Evolutionary conservation across 2,329 filamentous ascomycete species (phyloP).

Genomic region (Colletotrichum lupini): DNA sequence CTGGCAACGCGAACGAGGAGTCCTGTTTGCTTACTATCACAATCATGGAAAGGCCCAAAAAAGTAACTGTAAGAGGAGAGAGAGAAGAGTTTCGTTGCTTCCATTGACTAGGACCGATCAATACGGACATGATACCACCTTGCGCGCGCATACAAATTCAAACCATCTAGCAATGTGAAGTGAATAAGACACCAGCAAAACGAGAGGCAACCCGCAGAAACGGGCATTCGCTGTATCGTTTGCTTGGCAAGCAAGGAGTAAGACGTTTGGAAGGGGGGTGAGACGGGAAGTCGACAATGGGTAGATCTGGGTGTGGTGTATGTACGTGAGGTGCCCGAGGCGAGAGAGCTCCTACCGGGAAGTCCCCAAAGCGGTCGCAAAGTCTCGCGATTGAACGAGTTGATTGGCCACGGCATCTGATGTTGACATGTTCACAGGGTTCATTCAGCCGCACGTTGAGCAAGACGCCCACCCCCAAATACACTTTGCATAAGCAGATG

Average conservation of each 20-base stretch:
- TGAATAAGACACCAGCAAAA: not conserved
- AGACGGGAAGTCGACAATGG: not conserved
- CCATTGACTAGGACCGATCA: not conserved
- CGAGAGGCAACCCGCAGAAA: not conserved
- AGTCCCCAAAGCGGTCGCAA: constrained; percentile 22
- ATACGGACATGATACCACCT: constrained; percentile 29
- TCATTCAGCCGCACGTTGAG: constrained; percentile 14
- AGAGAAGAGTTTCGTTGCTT: constrained; percentile 10
- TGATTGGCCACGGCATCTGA: constrained; percentile 12
- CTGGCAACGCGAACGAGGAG: constrained; percentile 5
- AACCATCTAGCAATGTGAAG: not conserved
- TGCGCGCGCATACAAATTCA: not conserved
- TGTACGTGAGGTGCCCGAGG: not conserved
- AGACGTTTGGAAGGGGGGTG: not conserved
- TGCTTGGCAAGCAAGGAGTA: not conserved
- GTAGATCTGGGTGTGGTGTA: not conserved
- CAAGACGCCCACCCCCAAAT: not conserved
- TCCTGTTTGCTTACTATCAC: constrained; percentile 11
- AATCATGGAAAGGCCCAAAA: not conserved
- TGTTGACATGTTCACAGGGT: not conserved
- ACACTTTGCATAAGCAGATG: not conserved
- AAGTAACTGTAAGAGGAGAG: constrained; percentile 27
- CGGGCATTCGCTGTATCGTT: not conserved
- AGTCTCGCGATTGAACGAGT: not conserved
- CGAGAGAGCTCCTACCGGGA: not conserved